A percentile compares a stretch with the other conserved stretches of the same genome.
These are phyloP conservation scores for Pseudocercospora cruenta DNA, from an alignment of 2,329 filamentous ascomycete species.

Conservation along the genomic window DNA sequence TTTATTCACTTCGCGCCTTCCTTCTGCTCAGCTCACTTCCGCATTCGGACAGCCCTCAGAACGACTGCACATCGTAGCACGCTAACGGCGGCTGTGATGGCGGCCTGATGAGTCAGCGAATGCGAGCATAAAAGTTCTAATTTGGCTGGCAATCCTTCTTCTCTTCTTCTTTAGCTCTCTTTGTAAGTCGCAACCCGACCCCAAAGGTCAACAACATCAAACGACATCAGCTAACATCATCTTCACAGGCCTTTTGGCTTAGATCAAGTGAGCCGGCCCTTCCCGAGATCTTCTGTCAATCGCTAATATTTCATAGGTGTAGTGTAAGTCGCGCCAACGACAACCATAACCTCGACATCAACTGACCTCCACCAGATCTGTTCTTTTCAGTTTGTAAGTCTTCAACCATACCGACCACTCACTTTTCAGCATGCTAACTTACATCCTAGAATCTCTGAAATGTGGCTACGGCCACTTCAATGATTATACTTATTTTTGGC, in stretches of 20 bases:
- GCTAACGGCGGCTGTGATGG: neutral
- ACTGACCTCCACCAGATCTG: neutral
- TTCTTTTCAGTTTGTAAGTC: slow-evolving; percentile 2
- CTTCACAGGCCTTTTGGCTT: slow-evolving; percentile 5
- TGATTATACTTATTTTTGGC: slow-evolving; percentile 20
- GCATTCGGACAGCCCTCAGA: neutral
- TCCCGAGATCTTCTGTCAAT: neutral
- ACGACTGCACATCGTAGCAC: neutral
- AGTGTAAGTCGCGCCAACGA: neutral
- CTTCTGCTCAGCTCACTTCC: neutral
- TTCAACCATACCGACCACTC: neutral
- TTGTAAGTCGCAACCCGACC: neutral
- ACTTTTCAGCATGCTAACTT: neutral
- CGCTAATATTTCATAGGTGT: neutral
- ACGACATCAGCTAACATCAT: neutral
- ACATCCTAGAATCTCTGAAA: slow-evolving; percentile 2
- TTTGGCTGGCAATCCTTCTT: neutral
- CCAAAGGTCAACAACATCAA: neutral
- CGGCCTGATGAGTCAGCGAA: no score
- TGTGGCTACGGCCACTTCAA: slow-evolving; percentile 11
- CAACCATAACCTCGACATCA: neutral
- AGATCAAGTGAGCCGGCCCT: neutral
- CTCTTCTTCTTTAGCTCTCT: slow-evolving; percentile 1
- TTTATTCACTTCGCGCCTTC: no score
- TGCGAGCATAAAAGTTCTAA: neutral